A percentile compares a stretch with the other conserved stretches of the same genome.
These are phyloP conservation scores for Oemleria cerasiformis DNA, from an alignment of 306 rosid genomes.

Conservation along the genomic window DNA sequence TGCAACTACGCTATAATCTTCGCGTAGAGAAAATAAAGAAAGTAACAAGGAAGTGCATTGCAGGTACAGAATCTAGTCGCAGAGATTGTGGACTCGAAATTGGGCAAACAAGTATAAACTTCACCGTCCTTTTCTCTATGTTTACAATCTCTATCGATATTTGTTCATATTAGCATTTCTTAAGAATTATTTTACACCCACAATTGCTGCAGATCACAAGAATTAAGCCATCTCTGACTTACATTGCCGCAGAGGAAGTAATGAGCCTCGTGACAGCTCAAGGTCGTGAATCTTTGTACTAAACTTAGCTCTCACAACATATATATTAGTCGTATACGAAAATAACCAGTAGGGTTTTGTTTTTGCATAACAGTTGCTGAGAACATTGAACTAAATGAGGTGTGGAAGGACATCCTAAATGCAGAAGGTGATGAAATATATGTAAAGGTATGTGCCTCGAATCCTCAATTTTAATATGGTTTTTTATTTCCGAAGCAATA, in stretches of 20 bases:
- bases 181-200: neutral
- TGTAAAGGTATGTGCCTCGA: conserved; percentile 57
- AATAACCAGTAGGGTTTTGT: conserved; percentile 17
- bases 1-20: neutral
- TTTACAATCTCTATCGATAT: neutral
- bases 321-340: neutral
- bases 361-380: conserved; percentile 65
- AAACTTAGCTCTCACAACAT: conserved; percentile 9
- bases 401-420: conserved; percentile 89
- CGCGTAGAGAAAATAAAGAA: conserved; percentile 8
- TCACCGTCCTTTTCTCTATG: conserved; percentile 7
- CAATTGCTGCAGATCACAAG: conserved; percentile 55
- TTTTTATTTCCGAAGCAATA: too few species aligned
- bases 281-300: conserved; percentile 46
- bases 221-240: conserved; percentile 81
- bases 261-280: conserved; percentile 99
- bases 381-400: conserved; percentile 77
- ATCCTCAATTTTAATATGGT: neutral
- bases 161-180: neutral
- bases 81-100: conserved; percentile 79
- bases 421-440: conserved; percentile 98
- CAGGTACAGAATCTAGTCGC: conserved; percentile 93
- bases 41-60: conserved; percentile 25
- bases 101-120: conserved; percentile 89
- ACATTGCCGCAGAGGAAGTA: conserved; percentile 85